A percentile compares a stretch with the other conserved stretches of the same genome.
These are phyloP conservation scores for Termitomyces sp. DNA, from an alignment of 768 basidiomycete genomes.

Conservation along the genomic window DNA sequence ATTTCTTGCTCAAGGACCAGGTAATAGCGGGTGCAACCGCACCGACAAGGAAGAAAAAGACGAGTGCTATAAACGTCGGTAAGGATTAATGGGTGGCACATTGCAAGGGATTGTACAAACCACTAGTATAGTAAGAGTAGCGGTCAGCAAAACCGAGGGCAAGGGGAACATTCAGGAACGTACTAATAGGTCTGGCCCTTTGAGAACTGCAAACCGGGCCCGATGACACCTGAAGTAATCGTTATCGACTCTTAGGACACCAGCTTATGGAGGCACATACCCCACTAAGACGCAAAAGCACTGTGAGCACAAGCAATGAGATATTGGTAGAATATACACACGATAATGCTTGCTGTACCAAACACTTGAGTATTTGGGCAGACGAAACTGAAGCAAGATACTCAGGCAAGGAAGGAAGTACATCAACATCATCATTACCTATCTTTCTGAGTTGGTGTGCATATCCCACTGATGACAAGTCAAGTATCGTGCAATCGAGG, in stretches of 20 bases:
- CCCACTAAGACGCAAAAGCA: slow-evolving; percentile 21
- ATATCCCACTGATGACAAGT: slow-evolving; percentile 40
- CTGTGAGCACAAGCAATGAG: slow-evolving; percentile 1
- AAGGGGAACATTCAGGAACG: slow-evolving; percentile 6
- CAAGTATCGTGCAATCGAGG: not conserved
- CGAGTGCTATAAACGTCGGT: slow-evolving; percentile 37
- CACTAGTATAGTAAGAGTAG: not conserved
- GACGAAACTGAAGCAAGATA: slow-evolving; percentile 34
- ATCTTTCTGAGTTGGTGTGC: slow-evolving; percentile 41
- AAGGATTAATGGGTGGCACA: not conserved
- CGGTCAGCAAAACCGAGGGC: not conserved
- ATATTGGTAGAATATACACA: slow-evolving; percentile 28
- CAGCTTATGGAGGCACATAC: slow-evolving; percentile 5
- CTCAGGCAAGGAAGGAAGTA: not conserved
- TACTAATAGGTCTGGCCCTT: slow-evolving; percentile 55
- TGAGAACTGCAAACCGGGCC: slow-evolving; percentile 55
- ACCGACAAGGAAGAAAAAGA: slow-evolving; percentile 73
- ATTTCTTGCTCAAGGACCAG: slow-evolving; percentile 57
- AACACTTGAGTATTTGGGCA: slow-evolving; percentile 55
- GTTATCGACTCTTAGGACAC: not conserved
- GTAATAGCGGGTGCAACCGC: slow-evolving; percentile 55
- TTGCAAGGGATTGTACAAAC: not conserved
- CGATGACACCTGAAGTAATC: slow-evolving; percentile 52
- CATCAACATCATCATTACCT: slow-evolving; percentile 24
- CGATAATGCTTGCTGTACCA: slow-evolving; percentile 57